These are phyloP conservation scores for Penicillium sp. DNA, from an alignment of 2,329 filamentous ascomycete genomes.

Conservation along the genomic window DNA sequence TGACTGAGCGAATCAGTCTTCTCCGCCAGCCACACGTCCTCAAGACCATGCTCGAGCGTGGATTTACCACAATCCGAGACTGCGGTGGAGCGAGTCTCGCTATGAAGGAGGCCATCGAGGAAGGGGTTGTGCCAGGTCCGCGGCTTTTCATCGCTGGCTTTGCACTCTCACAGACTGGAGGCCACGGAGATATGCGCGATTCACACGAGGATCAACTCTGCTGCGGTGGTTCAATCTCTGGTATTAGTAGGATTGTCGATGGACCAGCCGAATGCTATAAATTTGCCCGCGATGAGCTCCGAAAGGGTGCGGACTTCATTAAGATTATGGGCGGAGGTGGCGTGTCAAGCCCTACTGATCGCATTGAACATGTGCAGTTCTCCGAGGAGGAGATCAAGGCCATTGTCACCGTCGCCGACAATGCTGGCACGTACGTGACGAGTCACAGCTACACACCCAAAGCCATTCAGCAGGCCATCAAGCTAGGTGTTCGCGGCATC, in stretches of 20 bases:
- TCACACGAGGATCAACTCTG: constrained; percentile 48
- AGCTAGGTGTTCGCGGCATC: constrained; percentile 60
- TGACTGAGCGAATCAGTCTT: constrained; percentile 26
- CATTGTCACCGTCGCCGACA: constrained; percentile 55
- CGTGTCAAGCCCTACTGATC: constrained; percentile 60
- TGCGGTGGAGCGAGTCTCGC: constrained; percentile 60
- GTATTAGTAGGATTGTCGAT: constrained; percentile 53
- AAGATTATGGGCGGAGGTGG: constrained; percentile 66
- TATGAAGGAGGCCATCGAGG: constrained; percentile 57
- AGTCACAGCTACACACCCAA: constrained; percentile 61
- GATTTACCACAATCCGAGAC: constrained; percentile 63
- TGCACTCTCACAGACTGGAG: constrained; percentile 61
- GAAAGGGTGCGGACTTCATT: constrained; percentile 62
- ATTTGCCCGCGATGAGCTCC: constrained; percentile 58
- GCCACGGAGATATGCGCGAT: constrained; percentile 58
- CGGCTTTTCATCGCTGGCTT: constrained; percentile 59
- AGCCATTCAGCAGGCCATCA: constrained; percentile 59
- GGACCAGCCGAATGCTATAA: constrained; percentile 60
- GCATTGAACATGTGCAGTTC: constrained; percentile 60
- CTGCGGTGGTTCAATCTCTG: constrained; percentile 50
- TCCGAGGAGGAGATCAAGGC: constrained; percentile 60
- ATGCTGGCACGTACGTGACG: constrained; percentile 58
- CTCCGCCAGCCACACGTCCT: constrained; percentile 28
- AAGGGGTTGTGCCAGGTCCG: constrained; percentile 60
- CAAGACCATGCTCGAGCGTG: constrained; percentile 57